Evolutionary conservation across 2,329 filamentous ascomycete genomes (phyloP).

Genomic region (Microcyclospora pomicola): DNA sequence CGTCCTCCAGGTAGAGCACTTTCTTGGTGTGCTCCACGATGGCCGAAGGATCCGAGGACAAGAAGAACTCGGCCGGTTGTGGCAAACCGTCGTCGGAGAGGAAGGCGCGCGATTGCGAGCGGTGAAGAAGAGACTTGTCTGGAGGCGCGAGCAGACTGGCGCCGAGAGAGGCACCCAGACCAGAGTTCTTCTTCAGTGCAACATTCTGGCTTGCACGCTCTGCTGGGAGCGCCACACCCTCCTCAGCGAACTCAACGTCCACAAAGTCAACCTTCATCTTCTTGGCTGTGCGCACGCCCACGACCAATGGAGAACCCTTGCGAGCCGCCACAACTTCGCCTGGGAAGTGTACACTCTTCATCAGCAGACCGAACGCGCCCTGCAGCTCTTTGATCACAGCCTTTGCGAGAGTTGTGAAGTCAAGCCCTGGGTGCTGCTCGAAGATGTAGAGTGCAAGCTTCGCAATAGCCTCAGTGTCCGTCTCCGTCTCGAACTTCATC

Average conservation of each 20-base stretch:
- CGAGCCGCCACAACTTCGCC: conserved; percentile 95
- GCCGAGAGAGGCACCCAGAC: conserved; percentile 34
- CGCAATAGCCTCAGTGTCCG: conserved; percentile 97
- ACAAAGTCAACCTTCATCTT: conserved; percentile 99
- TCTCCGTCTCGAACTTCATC: conserved; percentile 98
- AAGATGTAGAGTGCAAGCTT: conserved; percentile 98
- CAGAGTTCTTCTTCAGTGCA: conserved; percentile 72
- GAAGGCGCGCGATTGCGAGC: conserved; percentile 96
- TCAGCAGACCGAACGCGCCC: conserved; percentile 88
- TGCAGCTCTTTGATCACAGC: conserved; percentile 96
- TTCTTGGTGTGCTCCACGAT: conserved; percentile 99
- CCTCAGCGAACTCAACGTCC: conserved; percentile 92
- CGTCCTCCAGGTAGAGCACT: conserved; percentile 98
- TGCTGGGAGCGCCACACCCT: conserved; percentile 68
- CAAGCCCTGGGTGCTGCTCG: conserved; percentile 83
- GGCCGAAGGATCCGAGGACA: conserved; percentile 94
- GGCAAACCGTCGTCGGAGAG: conserved; percentile 96
- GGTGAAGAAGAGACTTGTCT: conserved; percentile 95
- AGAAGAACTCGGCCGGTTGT: conserved; percentile 97
- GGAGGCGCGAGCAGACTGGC: conserved; percentile 66
- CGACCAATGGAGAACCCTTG: conserved; percentile 94
- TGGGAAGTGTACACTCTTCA: conserved; percentile 98
- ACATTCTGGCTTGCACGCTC: conserved; percentile 94
- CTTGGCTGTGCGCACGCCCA: conserved; percentile 90
- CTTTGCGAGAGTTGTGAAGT: conserved; percentile 94